These are phyloP conservation scores for Pisolithus tinctorius DNA, from an alignment of 768 basidiomycete genomes.

Conservation along the genomic window DNA sequence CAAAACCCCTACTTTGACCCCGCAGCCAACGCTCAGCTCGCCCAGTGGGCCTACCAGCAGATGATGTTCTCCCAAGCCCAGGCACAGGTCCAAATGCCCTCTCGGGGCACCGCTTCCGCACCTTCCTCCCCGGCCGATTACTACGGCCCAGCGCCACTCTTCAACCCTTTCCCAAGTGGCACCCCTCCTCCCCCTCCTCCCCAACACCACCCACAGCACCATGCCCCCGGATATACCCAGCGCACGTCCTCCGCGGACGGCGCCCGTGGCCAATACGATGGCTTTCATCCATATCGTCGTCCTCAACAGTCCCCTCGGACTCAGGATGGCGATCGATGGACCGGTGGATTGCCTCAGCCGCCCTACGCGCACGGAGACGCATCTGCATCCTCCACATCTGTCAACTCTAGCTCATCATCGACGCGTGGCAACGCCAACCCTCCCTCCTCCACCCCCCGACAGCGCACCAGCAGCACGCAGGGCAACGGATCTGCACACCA, in stretches of 20 bases:
- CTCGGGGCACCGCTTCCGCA: conserved; percentile 19
- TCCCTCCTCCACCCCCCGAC: conserved; percentile 38
- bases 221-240: conserved; percentile 31
- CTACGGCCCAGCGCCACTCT: conserved; percentile 53
- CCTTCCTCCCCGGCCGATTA: conserved; percentile 43
- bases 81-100: conserved; percentile 28
- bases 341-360: conserved; percentile 49
- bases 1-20: conserved; percentile 70
- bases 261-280: conserved; percentile 33
- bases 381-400: conserved; percentile 70
- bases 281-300: conserved; percentile 80
- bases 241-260: conserved; percentile 30
- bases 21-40: conserved; percentile 64
- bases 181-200: conserved; percentile 58
- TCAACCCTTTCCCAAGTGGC: conserved; percentile 62
- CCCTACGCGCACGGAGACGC: conserved; percentile 79
- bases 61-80: conserved; percentile 79
- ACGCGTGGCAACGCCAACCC: conserved; percentile 11
- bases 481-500: conserved; percentile 34
- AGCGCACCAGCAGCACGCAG: conserved; percentile 67
- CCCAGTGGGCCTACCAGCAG: conserved; percentile 88
- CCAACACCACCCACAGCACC: conserved; percentile 27
- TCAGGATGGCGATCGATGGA: conserved; percentile 42
- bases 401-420: conserved; percentile 53
- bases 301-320: conserved; percentile 36